phyloP scores from a whole-genome alignment of 2,329 filamentous ascomycete genomes.

The Blumeria hordei region DNA sequence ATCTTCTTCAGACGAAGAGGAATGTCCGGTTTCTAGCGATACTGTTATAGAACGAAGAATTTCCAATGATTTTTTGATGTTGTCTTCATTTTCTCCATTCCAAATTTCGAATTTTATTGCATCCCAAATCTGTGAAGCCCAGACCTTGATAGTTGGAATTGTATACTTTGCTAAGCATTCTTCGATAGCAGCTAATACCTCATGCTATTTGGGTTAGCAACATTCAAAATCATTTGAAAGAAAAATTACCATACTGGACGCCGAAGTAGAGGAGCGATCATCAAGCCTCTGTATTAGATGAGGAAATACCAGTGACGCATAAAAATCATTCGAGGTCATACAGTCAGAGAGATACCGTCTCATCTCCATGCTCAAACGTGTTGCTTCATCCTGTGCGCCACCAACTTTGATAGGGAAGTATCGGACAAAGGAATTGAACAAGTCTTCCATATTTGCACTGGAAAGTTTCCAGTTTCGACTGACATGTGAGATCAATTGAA shows the following conservation, averaged over 20 bases:
- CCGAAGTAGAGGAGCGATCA: conserved; percentile 8
- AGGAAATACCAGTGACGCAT: conserved; percentile 9
- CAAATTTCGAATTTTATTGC: conserved; percentile 15
- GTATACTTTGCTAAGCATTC: conserved; percentile 8
- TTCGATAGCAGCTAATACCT: conserved; percentile 9
- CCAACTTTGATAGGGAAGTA: conserved; percentile 13
- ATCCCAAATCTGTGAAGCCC: conserved; percentile 12
- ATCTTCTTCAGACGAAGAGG: conserved; percentile 1
- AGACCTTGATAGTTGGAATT: conserved; percentile 4
- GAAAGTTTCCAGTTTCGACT: conserved; percentile 7
- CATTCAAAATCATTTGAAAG: background rate
- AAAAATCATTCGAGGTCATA: conserved; percentile 10
- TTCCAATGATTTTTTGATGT: conserved; percentile 9
- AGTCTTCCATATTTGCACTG: conserved; percentile 3
- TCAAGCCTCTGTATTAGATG: conserved; percentile 10
- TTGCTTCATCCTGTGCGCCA: conserved; percentile 3
- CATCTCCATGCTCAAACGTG: conserved; percentile 7
- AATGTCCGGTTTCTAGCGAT: background rate
- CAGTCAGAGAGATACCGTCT: conserved; percentile 10
- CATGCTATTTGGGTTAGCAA: conserved; percentile 10
- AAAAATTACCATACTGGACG: conserved; percentile 11
- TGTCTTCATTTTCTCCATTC: conserved; percentile 14
- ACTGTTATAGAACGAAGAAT: conserved; percentile 8
- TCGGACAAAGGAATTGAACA: conserved; percentile 12
- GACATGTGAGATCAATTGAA: conserved; percentile 9